phyloP scores from a whole-genome alignment of 2,329 filamentous ascomycete species.

The Cryphonectria nitschkei region DNA sequence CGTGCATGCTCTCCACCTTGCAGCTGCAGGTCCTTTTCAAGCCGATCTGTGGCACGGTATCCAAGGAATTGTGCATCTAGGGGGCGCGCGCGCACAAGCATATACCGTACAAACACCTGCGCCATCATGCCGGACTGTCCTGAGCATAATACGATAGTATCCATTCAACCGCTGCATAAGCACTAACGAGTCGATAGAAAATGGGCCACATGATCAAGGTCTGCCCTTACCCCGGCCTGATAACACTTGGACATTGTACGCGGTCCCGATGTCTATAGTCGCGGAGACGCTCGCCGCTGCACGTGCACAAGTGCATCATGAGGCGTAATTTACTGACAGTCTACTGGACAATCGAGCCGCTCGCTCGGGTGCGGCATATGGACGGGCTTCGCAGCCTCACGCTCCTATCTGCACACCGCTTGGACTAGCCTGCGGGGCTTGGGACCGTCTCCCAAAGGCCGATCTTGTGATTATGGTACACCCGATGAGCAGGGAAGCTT shows the following conservation, averaged over 20 bases:
- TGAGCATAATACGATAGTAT: neutral
- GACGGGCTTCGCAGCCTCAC: neutral
- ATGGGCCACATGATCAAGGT: neutral
- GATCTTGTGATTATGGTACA: neutral
- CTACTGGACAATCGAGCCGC: neutral
- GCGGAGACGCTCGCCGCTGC: neutral
- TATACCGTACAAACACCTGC: neutral
- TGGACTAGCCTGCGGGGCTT: neutral
- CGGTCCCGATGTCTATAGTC: neutral
- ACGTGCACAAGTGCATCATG: slow-evolving; percentile 3
- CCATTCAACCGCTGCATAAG: neutral
- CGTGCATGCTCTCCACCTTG: slow-evolving; percentile 3
- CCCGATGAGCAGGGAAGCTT: neutral
- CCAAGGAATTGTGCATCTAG: too few relatives aligned
- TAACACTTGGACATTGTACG: neutral
- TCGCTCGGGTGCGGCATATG: neutral
- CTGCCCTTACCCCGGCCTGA: neutral
- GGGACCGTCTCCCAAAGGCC: neutral
- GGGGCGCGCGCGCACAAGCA: neutral
- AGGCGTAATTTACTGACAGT: neutral
- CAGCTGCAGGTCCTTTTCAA: neutral
- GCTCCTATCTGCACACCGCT: neutral
- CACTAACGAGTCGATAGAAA: neutral
- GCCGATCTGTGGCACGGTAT: neutral
- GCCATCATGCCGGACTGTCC: neutral